Percentiles rank a stretch among this genome's conserved stretches.
These are phyloP conservation scores for Mycena chlorophos DNA, from an alignment of 768 basidiomycete species.

Conservation along the genomic window DNA sequence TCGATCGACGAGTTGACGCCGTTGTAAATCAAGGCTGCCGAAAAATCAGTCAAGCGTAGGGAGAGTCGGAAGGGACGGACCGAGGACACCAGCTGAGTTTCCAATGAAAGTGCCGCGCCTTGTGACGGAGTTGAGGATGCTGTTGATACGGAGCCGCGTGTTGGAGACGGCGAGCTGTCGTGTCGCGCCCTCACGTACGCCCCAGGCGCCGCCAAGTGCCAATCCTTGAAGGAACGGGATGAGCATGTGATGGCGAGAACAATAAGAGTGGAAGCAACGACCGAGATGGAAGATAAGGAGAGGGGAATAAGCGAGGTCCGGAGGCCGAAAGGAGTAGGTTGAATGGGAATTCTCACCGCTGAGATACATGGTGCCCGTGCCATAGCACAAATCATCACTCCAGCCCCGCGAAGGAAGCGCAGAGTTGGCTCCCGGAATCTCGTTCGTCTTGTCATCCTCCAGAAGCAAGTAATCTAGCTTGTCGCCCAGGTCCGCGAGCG, in stretches of 20 bases:
- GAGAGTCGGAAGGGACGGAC: slow-evolving; percentile 56
- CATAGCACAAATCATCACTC: slow-evolving; percentile 99
- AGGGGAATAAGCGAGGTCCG: slow-evolving; percentile 56
- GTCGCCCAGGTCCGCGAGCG: slow-evolving; percentile 87
- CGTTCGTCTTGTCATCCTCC: slow-evolving; percentile 93
- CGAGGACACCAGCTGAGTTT: slow-evolving; percentile 96
- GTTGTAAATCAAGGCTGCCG: slow-evolving; percentile 91
- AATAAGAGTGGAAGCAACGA: slow-evolving; percentile 67
- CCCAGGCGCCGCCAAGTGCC: slow-evolving; percentile 93
- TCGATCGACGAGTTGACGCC: slow-evolving; percentile 94
- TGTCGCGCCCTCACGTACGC: slow-evolving; percentile 88
- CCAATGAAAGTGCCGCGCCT: slow-evolving; percentile 96
- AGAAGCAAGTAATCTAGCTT: slow-evolving; percentile 94
- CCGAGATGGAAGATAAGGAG: slow-evolving; percentile 66
- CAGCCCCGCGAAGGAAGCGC: slow-evolving; percentile 95
- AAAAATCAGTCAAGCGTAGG: slow-evolving; percentile 40
- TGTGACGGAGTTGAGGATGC: slow-evolving; percentile 94
- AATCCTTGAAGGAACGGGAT: slow-evolving; percentile 74
- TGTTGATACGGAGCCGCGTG: slow-evolving; percentile 90
- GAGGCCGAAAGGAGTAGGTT: slow-evolving; percentile 58
- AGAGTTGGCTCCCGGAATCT: slow-evolving; percentile 85
- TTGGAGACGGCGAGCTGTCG: slow-evolving; percentile 86
- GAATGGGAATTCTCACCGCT: slow-evolving; percentile 80
- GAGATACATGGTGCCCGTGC: slow-evolving; percentile 98
- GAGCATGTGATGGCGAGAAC: slow-evolving; percentile 82